Percentiles rank a stretch among this genome's conserved stretches.
Conservation (phyloP, 2,329 filamentous ascomycete genomes). For the Clonostachys rosea region DNA sequence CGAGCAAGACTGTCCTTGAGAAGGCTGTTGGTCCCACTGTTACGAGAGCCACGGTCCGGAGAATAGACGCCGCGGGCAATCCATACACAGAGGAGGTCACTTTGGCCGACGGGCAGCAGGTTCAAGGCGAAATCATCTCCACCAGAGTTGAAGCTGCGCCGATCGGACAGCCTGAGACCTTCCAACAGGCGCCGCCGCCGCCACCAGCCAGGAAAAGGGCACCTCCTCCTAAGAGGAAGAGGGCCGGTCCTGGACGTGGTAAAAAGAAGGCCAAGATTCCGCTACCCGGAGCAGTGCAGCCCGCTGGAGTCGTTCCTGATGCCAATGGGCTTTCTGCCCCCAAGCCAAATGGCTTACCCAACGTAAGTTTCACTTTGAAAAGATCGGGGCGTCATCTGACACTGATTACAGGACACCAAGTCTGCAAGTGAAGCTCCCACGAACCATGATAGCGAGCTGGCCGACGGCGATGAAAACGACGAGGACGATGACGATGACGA, state of each 20-base stretch:
- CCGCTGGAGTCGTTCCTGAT: constrained; percentile 17
- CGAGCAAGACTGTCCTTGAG: constrained; percentile 44
- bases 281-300: constrained; percentile 25
- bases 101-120: constrained; percentile 70
- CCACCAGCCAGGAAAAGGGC: constrained; percentile 55
- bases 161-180: constrained; percentile 44
- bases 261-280: constrained; percentile 70
- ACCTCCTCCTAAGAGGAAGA: constrained; percentile 78
- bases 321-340: constrained; percentile 22
- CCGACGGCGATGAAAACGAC: constrained; percentile 43
- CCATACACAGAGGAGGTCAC: constrained; percentile 81
- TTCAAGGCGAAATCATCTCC: constrained; percentile 77
- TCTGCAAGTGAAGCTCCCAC: constrained; percentile 36
- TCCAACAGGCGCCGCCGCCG: constrained; percentile 18
- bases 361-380: constrained; percentile 2
- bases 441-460: constrained; percentile 48
- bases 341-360: constrained; percentile 6
- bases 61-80: constrained; percentile 74
- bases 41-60: constrained; percentile 75
- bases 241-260: constrained; percentile 70
- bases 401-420: constrained; percentile 25
- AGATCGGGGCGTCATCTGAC: no score
- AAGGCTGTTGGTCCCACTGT: constrained; percentile 49
- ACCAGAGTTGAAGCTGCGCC: constrained; percentile 52
- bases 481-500: constrained; percentile 41